These are phyloP conservation scores for Malus hybrid DNA, from an alignment of 331 rosid genomes.

Conservation along the genomic window DNA sequence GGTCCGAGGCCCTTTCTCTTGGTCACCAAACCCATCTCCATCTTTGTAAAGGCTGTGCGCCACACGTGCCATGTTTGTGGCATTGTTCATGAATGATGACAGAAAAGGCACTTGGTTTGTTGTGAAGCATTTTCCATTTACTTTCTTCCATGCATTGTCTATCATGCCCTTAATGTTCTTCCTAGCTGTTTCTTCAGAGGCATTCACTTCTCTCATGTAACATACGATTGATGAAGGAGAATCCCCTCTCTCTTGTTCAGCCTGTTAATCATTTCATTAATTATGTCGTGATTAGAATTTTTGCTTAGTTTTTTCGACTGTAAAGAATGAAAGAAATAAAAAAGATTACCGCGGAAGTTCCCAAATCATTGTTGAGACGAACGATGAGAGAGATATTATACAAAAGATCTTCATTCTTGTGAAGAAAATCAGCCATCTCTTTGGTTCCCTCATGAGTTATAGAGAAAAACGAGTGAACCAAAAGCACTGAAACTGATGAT, in stretches of 20 bases:
- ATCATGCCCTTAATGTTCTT: constrained; percentile 28
- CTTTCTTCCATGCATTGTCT: constrained; percentile 37
- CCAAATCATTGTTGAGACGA: constrained; percentile 54
- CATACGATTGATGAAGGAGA: constrained; percentile 49
- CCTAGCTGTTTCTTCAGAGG: constrained; percentile 41
- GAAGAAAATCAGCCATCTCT: constrained; percentile 14
- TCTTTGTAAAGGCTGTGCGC: constrained; percentile 41
- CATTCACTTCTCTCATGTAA: constrained; percentile 38
- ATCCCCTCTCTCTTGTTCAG: constrained; percentile 61
- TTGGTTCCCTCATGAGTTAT: background rate
- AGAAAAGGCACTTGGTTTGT: background rate
- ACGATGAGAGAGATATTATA: constrained; percentile 41
- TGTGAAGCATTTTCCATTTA: constrained; percentile 24
- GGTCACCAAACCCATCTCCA: constrained; percentile 55
- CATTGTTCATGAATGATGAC: constrained; percentile 29
- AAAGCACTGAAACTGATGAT: constrained; percentile 44
- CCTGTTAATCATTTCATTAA: constrained; percentile 18
- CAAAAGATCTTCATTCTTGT: constrained; percentile 26
- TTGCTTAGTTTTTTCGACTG: background rate
- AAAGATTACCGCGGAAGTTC: constrained; percentile 35
- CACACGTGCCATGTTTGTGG: constrained; percentile 43
- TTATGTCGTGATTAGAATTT: too few species aligned
- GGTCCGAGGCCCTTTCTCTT: constrained; percentile 26
- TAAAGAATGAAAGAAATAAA: background rate
- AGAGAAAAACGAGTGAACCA: constrained; percentile 32